Percentiles rank a stretch among this genome's conserved stretches.
These are phyloP conservation scores for Cyathus striatus DNA, from an alignment of 768 basidiomycete species.

Conservation along the genomic window DNA sequence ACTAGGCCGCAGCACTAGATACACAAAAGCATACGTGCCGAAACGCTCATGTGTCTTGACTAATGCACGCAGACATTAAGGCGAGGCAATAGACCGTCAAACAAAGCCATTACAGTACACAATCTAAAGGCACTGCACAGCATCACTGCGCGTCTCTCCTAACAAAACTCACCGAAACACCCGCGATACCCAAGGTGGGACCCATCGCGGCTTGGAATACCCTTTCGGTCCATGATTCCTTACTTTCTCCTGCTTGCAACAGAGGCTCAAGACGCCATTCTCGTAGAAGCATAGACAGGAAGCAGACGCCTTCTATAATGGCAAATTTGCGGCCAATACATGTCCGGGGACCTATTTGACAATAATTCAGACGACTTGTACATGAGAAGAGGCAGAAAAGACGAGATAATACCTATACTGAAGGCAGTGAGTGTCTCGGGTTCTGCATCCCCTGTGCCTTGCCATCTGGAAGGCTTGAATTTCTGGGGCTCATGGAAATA, in stretches of 20 bases:
- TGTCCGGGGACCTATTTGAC: not conserved
- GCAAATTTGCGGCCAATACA: slow-evolving; percentile 6
- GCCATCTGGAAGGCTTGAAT: slow-evolving; percentile 33
- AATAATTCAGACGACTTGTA: not conserved
- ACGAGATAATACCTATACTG: slow-evolving; percentile 5
- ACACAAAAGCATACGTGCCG: too few species aligned
- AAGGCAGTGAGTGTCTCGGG: slow-evolving; percentile 7
- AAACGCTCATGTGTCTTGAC: too few species aligned
- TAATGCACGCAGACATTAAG: too few species aligned
- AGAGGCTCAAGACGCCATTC: slow-evolving; percentile 3
- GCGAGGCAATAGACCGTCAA: too few species aligned
- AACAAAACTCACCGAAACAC: too few species aligned
- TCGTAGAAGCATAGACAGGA: slow-evolving; percentile 1
- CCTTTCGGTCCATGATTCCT: slow-evolving; percentile 1
- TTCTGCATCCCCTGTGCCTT: slow-evolving; percentile 11
- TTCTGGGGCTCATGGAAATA: slow-evolving; percentile 30
- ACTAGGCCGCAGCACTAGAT: too few species aligned
- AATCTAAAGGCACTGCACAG: too few species aligned
- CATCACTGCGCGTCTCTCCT: too few species aligned
- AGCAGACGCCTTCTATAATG: slow-evolving; percentile 4
- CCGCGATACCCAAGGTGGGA: too few species aligned
- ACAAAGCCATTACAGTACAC: too few species aligned
- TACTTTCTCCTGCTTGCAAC: not conserved
- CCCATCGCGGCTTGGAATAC: too few species aligned
- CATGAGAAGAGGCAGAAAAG: not conserved